Evolutionary conservation across 306 rosid species (phyloP).

Genomic region (Cicer yamashitae): DNA sequence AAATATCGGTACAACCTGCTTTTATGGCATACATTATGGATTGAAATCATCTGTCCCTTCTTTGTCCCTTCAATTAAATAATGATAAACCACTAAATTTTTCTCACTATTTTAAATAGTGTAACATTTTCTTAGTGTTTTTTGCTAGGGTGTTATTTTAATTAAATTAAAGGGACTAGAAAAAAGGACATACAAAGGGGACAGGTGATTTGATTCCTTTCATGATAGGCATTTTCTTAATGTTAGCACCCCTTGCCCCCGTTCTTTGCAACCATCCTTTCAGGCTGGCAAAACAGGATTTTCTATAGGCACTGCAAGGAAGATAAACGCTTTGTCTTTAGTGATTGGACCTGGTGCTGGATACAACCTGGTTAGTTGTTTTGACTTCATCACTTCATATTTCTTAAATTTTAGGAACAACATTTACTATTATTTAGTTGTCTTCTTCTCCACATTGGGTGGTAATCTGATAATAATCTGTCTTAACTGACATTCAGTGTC

Average conservation of each 20-base stretch:
- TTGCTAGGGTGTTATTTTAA: not conserved
- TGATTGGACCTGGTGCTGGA: conserved; percentile 96
- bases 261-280: conserved; percentile 47
- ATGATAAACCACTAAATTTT: not conserved
- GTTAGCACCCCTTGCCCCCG: conserved; percentile 24
- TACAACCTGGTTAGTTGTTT: conserved; percentile 79
- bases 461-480: conserved; percentile 20
- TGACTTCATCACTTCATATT: conserved; percentile 19
- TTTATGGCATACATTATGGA: conserved; percentile 40
- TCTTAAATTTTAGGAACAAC: conserved; percentile 30
- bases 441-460: conserved; percentile 4
- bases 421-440: conserved; percentile 19
- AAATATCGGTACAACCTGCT: conserved; percentile 42
- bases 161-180: conserved; percentile 11
- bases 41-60: conserved; percentile 28
- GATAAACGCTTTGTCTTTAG: conserved; percentile 67
- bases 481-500: conserved; percentile 20
- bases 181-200: conserved; percentile 32
- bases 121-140: not conserved
- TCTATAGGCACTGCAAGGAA: conserved; percentile 79
- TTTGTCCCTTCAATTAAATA: conserved; percentile 15
- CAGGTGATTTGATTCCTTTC: conserved; percentile 24
- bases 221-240: conserved; percentile 37
- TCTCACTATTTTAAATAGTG: not conserved
- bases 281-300: conserved; percentile 78